Percentiles rank a stretch among this genome's conserved stretches.
Evolutionary conservation across 1,284 basidiomycete species (phyloP).

Genomic region (Pascua guehoae): DNA sequence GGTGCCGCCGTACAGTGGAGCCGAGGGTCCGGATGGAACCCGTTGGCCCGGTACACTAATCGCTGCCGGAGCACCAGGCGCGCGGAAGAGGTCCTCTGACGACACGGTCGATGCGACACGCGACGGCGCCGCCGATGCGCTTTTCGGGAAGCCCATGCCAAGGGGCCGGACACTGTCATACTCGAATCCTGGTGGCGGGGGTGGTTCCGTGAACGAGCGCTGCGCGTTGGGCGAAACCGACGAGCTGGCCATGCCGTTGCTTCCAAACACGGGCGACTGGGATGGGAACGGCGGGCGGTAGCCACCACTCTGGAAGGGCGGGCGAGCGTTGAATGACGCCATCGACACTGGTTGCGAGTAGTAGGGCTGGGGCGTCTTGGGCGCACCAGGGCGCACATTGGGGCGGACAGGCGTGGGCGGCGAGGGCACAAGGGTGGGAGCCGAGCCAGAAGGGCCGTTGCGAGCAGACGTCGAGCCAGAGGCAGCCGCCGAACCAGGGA

Average conservation of each 20-base stretch:
- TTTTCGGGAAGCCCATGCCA: slow-evolving; percentile 40
- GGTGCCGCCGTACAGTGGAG: slow-evolving; percentile 11
- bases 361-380: slow-evolving; percentile 38
- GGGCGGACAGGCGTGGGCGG: slow-evolving; percentile 67
- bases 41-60: slow-evolving; percentile 25
- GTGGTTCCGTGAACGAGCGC: slow-evolving; percentile 14
- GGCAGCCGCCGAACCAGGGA: neutral
- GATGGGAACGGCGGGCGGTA: slow-evolving; percentile 19
- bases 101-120: slow-evolving; percentile 18
- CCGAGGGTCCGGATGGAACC: slow-evolving; percentile 8
- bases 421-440: slow-evolving; percentile 63
- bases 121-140: slow-evolving; percentile 1
- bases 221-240: slow-evolving; percentile 26
- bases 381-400: slow-evolving; percentile 15
- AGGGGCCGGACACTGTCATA: slow-evolving; percentile 21
- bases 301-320: slow-evolving; percentile 20
- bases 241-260: neutral
- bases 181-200: slow-evolving; percentile 10
- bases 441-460: slow-evolving; percentile 27
- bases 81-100: slow-evolving; percentile 37
- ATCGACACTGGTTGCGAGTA: slow-evolving; percentile 14
- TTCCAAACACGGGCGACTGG: slow-evolving; percentile 31
- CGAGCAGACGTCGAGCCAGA: slow-evolving; percentile 13
- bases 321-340: slow-evolving; percentile 9
- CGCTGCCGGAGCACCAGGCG: slow-evolving; percentile 19